phyloP scores from a whole-genome alignment of 1,284 basidiomycete species.

The Lignosus rhinocerotis region DNA sequence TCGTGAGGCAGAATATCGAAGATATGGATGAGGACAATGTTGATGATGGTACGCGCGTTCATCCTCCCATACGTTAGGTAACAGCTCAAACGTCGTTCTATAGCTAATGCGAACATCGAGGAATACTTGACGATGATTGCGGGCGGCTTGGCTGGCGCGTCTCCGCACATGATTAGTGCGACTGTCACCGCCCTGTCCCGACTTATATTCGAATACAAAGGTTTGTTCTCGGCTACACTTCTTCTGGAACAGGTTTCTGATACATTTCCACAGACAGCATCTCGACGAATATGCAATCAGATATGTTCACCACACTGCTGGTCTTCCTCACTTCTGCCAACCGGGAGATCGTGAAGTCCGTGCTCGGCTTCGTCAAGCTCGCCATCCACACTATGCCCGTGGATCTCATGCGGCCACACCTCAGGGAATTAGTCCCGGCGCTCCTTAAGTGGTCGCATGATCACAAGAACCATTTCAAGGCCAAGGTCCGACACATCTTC shows the following conservation, averaged over 20 bases:
- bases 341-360: conserved; percentile 97
- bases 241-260: not conserved
- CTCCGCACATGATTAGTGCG: conserved; percentile 98
- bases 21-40: conserved; percentile 76
- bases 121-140: conserved; percentile 98
- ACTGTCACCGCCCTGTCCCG: conserved; percentile 94
- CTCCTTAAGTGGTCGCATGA: conserved; percentile 93
- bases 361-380: conserved; percentile 95
- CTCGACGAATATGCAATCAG: conserved; percentile 75
- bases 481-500: conserved; percentile 95
- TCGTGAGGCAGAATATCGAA: conserved; percentile 78
- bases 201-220: conserved; percentile 95
- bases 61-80: not conserved
- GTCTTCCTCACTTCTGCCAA: conserved; percentile 93
- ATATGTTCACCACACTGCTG: conserved; percentile 85
- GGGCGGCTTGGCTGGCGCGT: conserved; percentile 90
- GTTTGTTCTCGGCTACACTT: conserved; percentile 39
- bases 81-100: not conserved
- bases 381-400: conserved; percentile 82
- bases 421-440: conserved; percentile 80
- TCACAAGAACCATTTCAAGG: conserved; percentile 99
- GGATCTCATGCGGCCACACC: conserved; percentile 73
- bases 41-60: conserved; percentile 51
- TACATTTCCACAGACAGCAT: conserved; percentile 57
- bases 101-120: conserved; percentile 79